Base-by-base conservation (phyloP, 371 early-diverging fungal species). In the Polyrhizophydium stewartii region DNA sequence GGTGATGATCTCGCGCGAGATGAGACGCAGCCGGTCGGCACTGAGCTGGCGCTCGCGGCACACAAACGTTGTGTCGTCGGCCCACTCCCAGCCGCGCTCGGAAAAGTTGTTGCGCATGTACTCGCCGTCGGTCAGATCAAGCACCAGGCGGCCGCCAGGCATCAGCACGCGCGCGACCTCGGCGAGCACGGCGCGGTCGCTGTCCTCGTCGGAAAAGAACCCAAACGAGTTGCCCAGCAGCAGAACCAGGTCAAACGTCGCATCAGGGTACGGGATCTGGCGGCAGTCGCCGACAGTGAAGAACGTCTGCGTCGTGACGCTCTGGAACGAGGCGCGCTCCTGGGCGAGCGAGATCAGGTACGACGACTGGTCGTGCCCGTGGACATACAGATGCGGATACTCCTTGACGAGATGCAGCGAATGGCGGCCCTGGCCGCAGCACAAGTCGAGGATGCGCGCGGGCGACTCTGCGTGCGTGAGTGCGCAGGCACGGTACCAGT, bases 351-450 rank as follows among this genome's bases (percentile, higher is more conserved):
- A 62, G 43, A 85, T 77, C 40, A 85, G 70, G 60, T 74, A 85
- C 5, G 76, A 61, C 7, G 82, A 81, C 62, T 81, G 82, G 65
- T 85, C 86, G 64, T 85, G 83, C 19, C 86, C 86, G 50, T 72
- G 58, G 12, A 82, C 50, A 1, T 55, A 37, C 25, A 83, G 64
- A 31, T 76, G 59, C 0, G 86, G 85, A 57, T 82, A 85, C 27
- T 75, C 59, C 31, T 72, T 66, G 19, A 79, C 75, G 16, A 85
- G 64, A 37, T 74, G 64, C 10, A 85, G 71, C 6, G 68, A 25
- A 65, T 85, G 86, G 0, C 86, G 79, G 22, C 86, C 86, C 59
- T 85, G 85, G 13, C 85, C 85, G 64, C 85, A 85, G 70, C 85
- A 85, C 21, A 85, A 67, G 62, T 85, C 85, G 10, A 85, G 69